phyloP scores from a whole-genome alignment of 139 green algal species.

The Chlorella sorokiniana region DNA sequence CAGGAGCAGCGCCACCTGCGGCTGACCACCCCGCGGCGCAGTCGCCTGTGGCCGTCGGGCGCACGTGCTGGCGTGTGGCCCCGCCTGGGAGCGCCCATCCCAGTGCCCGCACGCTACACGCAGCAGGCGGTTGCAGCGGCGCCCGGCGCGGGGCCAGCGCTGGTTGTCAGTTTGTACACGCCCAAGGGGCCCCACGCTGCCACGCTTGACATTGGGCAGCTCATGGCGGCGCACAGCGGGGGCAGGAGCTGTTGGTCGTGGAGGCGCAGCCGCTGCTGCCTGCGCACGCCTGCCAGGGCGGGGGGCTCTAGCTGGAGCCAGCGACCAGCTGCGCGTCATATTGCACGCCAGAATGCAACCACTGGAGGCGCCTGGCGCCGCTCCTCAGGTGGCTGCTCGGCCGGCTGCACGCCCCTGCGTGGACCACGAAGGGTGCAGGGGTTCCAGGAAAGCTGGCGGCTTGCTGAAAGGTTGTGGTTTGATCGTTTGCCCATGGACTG shows the following conservation, averaged over 20 bases:
- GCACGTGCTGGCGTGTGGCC: neutral
- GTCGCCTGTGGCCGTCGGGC: neutral
- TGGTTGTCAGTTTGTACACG: neutral
- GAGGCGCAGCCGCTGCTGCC: slow-evolving; percentile 1
- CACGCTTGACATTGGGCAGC: neutral
- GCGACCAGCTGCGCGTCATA: neutral
- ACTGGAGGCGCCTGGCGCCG: no score
- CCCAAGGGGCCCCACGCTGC: neutral
- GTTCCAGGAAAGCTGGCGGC: no score
- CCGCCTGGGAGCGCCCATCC: neutral
- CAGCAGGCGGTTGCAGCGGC: neutral
- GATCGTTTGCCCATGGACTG: no score
- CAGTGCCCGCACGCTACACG: neutral
- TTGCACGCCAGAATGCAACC: slow-evolving; percentile 1
- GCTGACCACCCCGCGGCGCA: no score
- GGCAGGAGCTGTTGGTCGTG: neutral
- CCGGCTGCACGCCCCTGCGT: no score
- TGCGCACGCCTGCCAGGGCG: neutral
- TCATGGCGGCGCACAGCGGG: neutral
- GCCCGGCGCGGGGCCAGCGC: neutral
- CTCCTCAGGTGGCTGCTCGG: no score
- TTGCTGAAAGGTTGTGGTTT: no score
- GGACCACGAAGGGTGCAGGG: no score
- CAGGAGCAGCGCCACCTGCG: neutral
- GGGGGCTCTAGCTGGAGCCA: neutral